Base-by-base conservation (phyloP, 805 yeast species). In the Candida endomychidarum region DNA sequence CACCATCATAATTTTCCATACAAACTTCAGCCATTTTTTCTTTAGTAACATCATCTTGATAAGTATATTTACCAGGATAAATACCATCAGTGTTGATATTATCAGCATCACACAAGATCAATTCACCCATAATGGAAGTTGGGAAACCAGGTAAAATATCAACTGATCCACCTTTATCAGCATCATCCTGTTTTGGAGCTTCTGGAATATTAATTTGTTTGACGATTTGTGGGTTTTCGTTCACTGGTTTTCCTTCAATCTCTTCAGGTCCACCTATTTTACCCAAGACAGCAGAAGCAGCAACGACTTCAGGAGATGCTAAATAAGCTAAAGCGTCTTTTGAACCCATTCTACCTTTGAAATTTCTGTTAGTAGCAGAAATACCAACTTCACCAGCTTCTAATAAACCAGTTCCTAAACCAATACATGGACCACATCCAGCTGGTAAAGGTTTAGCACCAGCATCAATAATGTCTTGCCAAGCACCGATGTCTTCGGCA, bases 381-480 rank as follows among this genome's bases (percentile, higher is more conserved):
- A 93, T 93, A 49, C 99, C 99, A 43, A 93, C 95, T 65, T 93
- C 98, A 32, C 99, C 99, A 24, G 87, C 91, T 65, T 93, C 82
- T 51, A 93, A 72, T 49, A 93, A 71, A 36, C 99, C 99, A 20
- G 95, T 75, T 41, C 99, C 99, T 41, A 93, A 72, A 25, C 99
- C 99, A 58, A 93, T 93, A 72, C 99, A 93, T 17, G 99, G 99
- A 33, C 99, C 99, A 70, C 99, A 93, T 16, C 99, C 99, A 11
- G 99, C 96, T 15, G 98, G 98, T 52, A 93, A 77, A 24, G 96
- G 87, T 53, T 70, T 86, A 44, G 96, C 95, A 38, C 99, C 99
- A 8, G 98, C 96, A 41, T 83, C 91, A 34, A 93, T 56, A 43
- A 93, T 74, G 15, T 79, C 80, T 54, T 89, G 75, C 99, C 99